Evolutionary conservation across 257 asterid species (phyloP).

Genomic region (Orobanche coerulescens): DNA sequence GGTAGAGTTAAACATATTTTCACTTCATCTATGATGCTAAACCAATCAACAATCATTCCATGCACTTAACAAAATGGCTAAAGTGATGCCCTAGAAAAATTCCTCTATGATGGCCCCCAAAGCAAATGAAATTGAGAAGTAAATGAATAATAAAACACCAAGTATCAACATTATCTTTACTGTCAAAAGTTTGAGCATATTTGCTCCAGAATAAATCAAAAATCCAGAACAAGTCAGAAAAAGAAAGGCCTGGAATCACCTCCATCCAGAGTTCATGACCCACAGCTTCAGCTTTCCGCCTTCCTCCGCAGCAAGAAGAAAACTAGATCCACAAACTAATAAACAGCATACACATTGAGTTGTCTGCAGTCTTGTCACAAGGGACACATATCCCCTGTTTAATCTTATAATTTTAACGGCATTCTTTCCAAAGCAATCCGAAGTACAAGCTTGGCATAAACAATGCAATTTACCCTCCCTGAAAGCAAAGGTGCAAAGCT

Average conservation of each 20-base stretch:
- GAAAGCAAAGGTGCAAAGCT: constrained; percentile 26
- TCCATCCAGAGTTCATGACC: constrained; percentile 83
- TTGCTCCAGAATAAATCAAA: constrained; percentile 4
- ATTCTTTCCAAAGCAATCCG: constrained; percentile 46
- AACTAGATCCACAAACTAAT: constrained; percentile 67
- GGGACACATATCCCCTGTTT: constrained; percentile 56
- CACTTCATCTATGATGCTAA: neutral
- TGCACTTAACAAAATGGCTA: neutral
- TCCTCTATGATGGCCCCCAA: neutral
- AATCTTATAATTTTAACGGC: constrained; percentile 68
- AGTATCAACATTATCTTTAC: constrained; percentile 12
- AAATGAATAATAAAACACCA: constrained; percentile 1
- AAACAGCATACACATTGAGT: constrained; percentile 45
- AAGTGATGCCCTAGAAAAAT: neutral
- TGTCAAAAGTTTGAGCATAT: constrained; percentile 13
- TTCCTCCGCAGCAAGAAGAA: constrained; percentile 77
- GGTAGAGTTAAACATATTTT: neutral
- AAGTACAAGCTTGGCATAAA: constrained; percentile 55
- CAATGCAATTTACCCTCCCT: constrained; percentile 67
- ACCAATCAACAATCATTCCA: neutral
- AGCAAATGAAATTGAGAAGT: constrained; percentile 4
- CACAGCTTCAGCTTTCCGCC: constrained; percentile 79
- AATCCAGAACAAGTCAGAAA: constrained; percentile 10
- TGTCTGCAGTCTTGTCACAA: constrained; percentile 54
- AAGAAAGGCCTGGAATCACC: constrained; percentile 41